A percentile compares a stretch with the other conserved stretches of the same genome.
These are phyloP conservation scores for Heterobasidion annosum DNA, from an alignment of 1,284 basidiomycete genomes.

Conservation along the genomic window DNA sequence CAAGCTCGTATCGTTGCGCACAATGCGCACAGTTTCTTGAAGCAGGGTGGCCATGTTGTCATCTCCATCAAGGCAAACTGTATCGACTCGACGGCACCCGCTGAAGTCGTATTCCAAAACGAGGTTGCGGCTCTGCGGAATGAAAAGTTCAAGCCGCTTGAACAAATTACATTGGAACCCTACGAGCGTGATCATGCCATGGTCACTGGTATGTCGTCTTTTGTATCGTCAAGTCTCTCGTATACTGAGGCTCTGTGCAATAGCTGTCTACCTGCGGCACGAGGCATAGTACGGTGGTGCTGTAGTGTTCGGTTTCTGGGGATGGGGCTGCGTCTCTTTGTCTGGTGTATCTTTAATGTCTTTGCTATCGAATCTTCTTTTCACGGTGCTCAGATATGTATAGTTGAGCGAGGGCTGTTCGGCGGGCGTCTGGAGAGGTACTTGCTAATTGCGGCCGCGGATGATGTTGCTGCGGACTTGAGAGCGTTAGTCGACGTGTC, in stretches of 20 bases:
- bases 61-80: constrained; percentile 99
- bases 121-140: constrained; percentile 85
- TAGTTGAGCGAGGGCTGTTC: no score
- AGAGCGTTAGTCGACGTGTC: constrained; percentile 1
- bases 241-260: constrained; percentile 16
- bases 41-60: constrained; percentile 87
- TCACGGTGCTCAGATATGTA: background rate
- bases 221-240: background rate
- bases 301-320: constrained; percentile 2
- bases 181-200: constrained; percentile 81
- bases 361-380: constrained; percentile 11
- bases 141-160: constrained; percentile 84
- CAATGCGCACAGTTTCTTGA: constrained; percentile 96
- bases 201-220: constrained; percentile 48
- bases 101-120: constrained; percentile 84
- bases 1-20: constrained; percentile 93
- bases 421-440: background rate
- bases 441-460: background rate
- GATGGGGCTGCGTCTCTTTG: background rate
- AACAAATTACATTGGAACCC: constrained; percentile 87
- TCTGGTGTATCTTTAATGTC: constrained; percentile 9
- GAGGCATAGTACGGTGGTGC: background rate
- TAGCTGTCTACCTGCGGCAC: constrained; percentile 2
- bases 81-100: constrained; percentile 91
- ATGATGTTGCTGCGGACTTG: background rate